Evolutionary conservation across 441 rosid species (phyloP).

Genomic region (Croton setiger): DNA sequence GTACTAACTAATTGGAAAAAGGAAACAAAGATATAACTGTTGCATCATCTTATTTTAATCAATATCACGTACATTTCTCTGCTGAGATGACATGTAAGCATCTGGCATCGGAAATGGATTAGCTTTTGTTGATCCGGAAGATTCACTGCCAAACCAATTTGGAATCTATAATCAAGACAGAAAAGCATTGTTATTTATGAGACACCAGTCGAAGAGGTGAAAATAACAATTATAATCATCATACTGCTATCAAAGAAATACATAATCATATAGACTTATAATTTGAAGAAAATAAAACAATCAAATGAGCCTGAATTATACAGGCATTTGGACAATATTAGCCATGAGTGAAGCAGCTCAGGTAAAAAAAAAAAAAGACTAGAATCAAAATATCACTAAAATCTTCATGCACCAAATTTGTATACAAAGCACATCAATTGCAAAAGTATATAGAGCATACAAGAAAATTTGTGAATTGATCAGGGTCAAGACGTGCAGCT

Average conservation of each 20-base stretch:
- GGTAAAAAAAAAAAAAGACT: not conserved
- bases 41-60: conserved; percentile 12
- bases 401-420: not conserved
- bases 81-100: conserved; percentile 62
- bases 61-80: conserved; percentile 63
- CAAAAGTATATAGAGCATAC: conserved; percentile 33
- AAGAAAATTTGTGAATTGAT: conserved; percentile 88
- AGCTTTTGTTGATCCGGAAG: conserved; percentile 66
- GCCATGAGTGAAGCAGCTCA: not conserved
- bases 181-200: conserved; percentile 1
- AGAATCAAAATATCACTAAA: not conserved
- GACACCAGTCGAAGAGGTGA: conserved; percentile 3
- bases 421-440: too few species aligned
- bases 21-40: not conserved
- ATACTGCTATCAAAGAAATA: not conserved
- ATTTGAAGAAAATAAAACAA: not conserved
- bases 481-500: conserved; percentile 78
- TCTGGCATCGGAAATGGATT: conserved; percentile 89
- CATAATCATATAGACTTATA: not conserved
- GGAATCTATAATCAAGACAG: conserved; percentile 62
- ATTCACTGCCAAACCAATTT: conserved; percentile 77
- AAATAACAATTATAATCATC: not conserved
- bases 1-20: not conserved
- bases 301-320: not conserved
- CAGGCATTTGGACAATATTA: not conserved